A percentile compares a stretch with the other conserved stretches of the same genome.
Conservation (phyloP, 371 early-diverging fungal genomes). For the Zychaea mexicana region DNA sequence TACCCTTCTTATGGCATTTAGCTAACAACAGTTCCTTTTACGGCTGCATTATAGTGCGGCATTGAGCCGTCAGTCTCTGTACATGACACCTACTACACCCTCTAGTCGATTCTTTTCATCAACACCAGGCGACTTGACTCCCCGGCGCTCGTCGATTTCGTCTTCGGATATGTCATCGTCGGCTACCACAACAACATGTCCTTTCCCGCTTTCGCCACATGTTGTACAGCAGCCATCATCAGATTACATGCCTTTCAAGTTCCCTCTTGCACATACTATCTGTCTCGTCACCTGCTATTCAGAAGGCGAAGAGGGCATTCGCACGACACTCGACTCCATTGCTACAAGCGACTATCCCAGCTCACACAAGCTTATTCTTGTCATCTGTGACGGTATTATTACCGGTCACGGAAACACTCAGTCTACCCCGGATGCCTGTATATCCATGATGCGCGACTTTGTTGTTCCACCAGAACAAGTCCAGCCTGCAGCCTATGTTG, state of each 20-base stretch:
- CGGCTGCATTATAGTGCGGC: not conserved
- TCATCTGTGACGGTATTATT: conserved; percentile 90
- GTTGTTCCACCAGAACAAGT: conserved; percentile 70
- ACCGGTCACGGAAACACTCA: conserved; percentile 79
- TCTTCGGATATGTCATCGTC: conserved; percentile 13
- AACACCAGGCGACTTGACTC: conserved; percentile 10
- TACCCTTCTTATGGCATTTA: not conserved
- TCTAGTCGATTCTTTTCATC: conserved; percentile 14
- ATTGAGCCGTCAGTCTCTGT: not conserved
- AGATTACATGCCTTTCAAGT: conserved; percentile 69
- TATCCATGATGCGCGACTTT: conserved; percentile 85
- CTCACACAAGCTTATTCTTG: conserved; percentile 88
- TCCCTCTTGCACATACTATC: conserved; percentile 74
- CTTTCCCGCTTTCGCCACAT: conserved; percentile 42
- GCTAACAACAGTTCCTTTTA: not conserved
- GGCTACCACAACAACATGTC: conserved; percentile 19
- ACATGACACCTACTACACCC: conserved; percentile 3
- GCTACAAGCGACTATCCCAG: conserved; percentile 91
- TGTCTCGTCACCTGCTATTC: conserved; percentile 90
- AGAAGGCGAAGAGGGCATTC: conserved; percentile 89
- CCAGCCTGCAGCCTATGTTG: conserved; percentile 81
- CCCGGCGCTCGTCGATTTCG: conserved; percentile 12
- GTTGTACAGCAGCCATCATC: conserved; percentile 50
- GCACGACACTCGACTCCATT: conserved; percentile 94
- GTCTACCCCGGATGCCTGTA: conserved; percentile 82